Evolutionary conservation across 306 rosid species (phyloP), one percentile per base, ranked within the genome.

Genomic region (Oemleria cerasiformis): DNA sequence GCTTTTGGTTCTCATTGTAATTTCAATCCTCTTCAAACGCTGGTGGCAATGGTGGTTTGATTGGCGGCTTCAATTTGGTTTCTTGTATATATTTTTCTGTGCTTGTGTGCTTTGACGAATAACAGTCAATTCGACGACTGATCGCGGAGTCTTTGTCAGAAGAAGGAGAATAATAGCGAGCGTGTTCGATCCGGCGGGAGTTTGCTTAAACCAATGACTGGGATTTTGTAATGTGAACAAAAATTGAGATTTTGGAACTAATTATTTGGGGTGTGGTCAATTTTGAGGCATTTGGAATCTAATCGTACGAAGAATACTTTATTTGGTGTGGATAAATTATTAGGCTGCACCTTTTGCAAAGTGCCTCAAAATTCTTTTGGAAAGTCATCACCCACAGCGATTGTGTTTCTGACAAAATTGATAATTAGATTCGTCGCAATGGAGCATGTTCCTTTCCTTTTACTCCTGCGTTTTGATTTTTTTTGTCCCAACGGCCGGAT

Each of bases 1-100:
- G 63, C 73, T 75, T 75, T 82, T 91, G 63, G 70, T 63, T 86
- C 82, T 91, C 96, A 88, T 94, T 51, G 40, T 43, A 55, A 69
- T 48, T 17, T 55, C 53, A 42, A 57, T 41, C 12, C 17, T 10
- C 74, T 54, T 54, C 53, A 9, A 70, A 41, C 23, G 73, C 25
- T 8, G 45, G 13, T 36, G 47, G 47, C 21, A 9, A 61, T 58
- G 63, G 49, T 20, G 21, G 15, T 7, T 44, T 53, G 63, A 12
- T 51, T 20, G 40, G 63, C 21, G 51, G 47, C 34, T 14, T 69
- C 48, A 50, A 8, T n/a, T 53, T 42, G 40, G 38, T 12, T 11
- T 36, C 14, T 13, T 15, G 4, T 10, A 17, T 50, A 16, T 50
- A 23, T 12, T 13, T 12, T 47, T 17, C 5, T 20, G 21, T n/a